Percentiles rank a stretch among this genome's conserved stretches.
These are phyloP conservation scores for Apiotrichum akiyoshidainum DNA, from an alignment of 1,284 basidiomycete species.

Conservation along the genomic window DNA sequence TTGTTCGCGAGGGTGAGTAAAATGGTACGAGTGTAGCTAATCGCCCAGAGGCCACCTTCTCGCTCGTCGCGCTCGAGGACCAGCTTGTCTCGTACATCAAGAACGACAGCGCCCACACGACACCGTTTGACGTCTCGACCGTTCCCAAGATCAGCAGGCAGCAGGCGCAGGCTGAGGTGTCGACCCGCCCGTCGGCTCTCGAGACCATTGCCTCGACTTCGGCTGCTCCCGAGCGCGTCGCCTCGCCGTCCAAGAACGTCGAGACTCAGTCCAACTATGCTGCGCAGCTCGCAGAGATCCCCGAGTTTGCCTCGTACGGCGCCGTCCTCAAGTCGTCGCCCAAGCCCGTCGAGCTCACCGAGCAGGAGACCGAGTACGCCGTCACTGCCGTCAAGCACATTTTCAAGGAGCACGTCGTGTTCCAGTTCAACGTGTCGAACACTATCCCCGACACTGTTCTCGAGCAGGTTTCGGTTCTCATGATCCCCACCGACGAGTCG, in stretches of 20 bases:
- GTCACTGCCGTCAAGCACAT: constrained; percentile 96
- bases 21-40: neutral
- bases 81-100: constrained; percentile 86
- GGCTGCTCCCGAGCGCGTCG: constrained; percentile 59
- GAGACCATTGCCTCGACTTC: constrained; percentile 63
- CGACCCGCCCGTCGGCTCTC: constrained; percentile 70
- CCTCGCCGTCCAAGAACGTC: constrained; percentile 63
- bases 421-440: constrained; percentile 99
- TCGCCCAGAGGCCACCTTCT: constrained; percentile 75
- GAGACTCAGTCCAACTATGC: constrained; percentile 83
- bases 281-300: constrained; percentile 77
- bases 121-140: constrained; percentile 73
- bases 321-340: constrained; percentile 79
- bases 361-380: constrained; percentile 97
- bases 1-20: constrained; percentile 68
- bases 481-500: constrained; percentile 72
- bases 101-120: constrained; percentile 63
- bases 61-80: constrained; percentile 76
- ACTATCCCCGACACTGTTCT: constrained; percentile 97
- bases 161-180: constrained; percentile 78
- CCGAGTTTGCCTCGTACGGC: constrained; percentile 83
- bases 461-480: constrained; percentile 92
- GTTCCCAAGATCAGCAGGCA: constrained; percentile 88
- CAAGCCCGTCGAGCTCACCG: constrained; percentile 81
- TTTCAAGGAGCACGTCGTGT: constrained; percentile 92